Conservation (phyloP, 2,329 filamentous ascomycete species). For the Pestalotiopsis sp. region DNA sequence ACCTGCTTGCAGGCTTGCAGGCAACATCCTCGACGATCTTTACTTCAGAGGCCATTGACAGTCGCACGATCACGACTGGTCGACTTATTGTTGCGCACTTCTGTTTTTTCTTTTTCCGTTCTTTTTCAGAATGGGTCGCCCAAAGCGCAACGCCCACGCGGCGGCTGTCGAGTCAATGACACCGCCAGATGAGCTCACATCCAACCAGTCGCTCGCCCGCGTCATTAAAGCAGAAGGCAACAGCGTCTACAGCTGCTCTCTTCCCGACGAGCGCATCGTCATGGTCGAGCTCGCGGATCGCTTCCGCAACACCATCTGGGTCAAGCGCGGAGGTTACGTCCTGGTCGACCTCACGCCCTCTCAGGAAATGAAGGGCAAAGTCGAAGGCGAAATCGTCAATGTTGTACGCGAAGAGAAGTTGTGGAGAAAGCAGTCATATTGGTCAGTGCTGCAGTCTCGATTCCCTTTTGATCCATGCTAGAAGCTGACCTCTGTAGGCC, state of each 20-base stretch:
- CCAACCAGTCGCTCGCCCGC: conserved; percentile 69
- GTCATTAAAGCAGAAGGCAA: conserved; percentile 85
- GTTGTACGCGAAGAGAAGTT: conserved; percentile 87
- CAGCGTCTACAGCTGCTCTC: conserved; percentile 78
- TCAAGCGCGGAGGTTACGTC: conserved; percentile 86
- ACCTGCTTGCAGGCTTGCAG: background rate
- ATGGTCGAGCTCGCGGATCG: conserved; percentile 80
- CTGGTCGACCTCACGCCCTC: conserved; percentile 69
- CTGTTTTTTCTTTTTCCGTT: too few relatives aligned
- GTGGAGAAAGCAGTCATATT: conserved; percentile 88
- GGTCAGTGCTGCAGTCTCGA: conserved; percentile 52
- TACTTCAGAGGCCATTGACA: too few relatives aligned
- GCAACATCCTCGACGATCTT: background rate
- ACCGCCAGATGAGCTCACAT: conserved; percentile 58
- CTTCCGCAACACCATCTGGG: conserved; percentile 92
- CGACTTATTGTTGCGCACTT: too few relatives aligned
- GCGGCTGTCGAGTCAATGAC: conserved; percentile 71
- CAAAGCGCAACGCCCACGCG: conserved; percentile 75
- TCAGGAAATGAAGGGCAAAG: conserved; percentile 71
- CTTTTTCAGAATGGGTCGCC: conserved; percentile 59
- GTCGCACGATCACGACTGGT: too few relatives aligned
- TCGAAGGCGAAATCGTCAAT: conserved; percentile 88
- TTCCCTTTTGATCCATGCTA: conserved; percentile 12
- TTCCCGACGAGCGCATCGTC: conserved; percentile 65
- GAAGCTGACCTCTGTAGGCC: conserved; percentile 56